Evolutionary conservation across 164 flowering plant genomes (phyloP).

Genomic region (Litsea cubeba): DNA sequence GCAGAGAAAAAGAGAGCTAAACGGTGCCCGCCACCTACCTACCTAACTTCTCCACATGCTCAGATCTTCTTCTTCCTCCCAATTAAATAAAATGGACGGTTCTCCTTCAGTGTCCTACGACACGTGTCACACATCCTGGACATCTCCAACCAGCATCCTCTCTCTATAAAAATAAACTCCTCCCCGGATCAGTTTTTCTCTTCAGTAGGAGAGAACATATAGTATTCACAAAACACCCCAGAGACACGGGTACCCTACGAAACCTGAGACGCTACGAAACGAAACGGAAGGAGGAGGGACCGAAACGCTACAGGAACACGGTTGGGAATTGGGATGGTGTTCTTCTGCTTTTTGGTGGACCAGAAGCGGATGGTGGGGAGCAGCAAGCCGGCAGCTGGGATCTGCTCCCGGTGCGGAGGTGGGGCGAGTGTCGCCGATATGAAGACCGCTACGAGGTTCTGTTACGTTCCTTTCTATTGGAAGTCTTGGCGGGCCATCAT

Average conservation of each 20-base stretch:
- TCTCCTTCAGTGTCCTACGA: too few species aligned
- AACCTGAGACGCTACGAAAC: not conserved
- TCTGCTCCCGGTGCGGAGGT: conserved; percentile 76
- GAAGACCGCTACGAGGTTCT: conserved; percentile 68
- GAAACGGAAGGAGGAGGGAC: not conserved
- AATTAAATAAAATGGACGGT: too few species aligned
- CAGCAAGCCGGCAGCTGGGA: conserved; percentile 80
- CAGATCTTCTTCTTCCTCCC: too few species aligned
- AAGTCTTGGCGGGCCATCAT: conserved; percentile 69
- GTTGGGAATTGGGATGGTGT: conserved; percentile 41
- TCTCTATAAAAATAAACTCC: too few species aligned
- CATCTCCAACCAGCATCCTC: too few species aligned
- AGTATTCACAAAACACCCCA: not conserved
- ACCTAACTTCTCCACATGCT: too few species aligned
- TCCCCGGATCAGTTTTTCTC: too few species aligned
- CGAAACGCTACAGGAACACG: not conserved
- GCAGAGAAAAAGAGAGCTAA: too few species aligned
- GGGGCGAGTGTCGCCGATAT: conserved; percentile 82
- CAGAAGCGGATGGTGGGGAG: conserved; percentile 47
- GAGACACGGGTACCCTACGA: not conserved
- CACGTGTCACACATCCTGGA: too few species aligned
- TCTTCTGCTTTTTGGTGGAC: conserved; percentile 75
- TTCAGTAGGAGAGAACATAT: too few species aligned
- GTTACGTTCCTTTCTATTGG: conserved; percentile 68
- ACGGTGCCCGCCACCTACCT: too few species aligned